Evolutionary conservation across 805 yeast genomes (phyloP).

Genomic region (Torulaspora delbrueckii): DNA sequence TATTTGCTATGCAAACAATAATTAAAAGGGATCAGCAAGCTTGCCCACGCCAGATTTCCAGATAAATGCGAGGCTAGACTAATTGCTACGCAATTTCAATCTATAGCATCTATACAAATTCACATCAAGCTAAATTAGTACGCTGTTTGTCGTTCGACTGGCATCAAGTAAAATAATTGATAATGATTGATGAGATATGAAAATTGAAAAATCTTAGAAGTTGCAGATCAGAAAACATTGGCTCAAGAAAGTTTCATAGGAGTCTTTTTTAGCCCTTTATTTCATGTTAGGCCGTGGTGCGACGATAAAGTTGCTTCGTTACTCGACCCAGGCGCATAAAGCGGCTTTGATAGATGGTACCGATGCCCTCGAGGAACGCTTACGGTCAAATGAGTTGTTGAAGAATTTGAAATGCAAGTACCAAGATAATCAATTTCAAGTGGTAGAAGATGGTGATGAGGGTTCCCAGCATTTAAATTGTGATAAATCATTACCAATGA

Average conservation of each 20-base stretch:
- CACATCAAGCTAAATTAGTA: neutral
- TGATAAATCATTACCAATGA: conserved; percentile 31
- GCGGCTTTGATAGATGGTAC: neutral
- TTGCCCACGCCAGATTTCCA: too few relatives aligned
- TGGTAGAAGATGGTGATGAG: conserved; percentile 2
- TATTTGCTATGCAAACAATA: too few relatives aligned
- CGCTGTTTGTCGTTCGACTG: neutral
- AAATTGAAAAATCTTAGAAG: neutral
- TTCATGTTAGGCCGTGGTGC: neutral
- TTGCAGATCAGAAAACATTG: neutral
- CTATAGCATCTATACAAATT: too few relatives aligned
- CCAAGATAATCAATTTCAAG: conserved; percentile 2
- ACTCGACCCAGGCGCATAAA: neutral
- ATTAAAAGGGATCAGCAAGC: too few relatives aligned
- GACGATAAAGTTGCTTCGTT: neutral
- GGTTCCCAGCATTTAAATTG: conserved; percentile 25
- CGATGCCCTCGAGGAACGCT: conserved; percentile 9
- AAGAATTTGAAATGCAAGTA: conserved; percentile 2
- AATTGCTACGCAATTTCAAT: neutral
- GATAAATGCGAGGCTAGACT: too few relatives aligned
- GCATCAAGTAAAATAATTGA: neutral
- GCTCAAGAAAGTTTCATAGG: neutral
- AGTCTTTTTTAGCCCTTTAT: neutral
- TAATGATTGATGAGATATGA: too few relatives aligned
- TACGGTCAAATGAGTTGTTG: conserved; percentile 10